Conservation (phyloP, 495 filamentous ascomycete species). For the Penicillium lividum region DNA sequence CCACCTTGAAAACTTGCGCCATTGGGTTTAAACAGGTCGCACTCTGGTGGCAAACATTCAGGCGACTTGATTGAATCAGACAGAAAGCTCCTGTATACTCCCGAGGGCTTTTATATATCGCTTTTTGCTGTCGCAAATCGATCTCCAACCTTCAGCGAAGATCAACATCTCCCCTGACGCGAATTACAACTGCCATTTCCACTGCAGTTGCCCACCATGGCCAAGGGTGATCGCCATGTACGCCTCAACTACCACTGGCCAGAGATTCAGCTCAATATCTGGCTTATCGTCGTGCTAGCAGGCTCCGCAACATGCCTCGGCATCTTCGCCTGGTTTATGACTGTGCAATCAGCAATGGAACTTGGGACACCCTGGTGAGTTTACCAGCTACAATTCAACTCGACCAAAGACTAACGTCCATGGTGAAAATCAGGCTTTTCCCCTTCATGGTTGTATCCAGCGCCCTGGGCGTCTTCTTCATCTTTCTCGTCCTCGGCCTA, state of each 20-base stretch:
- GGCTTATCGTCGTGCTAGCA: slow-evolving; percentile 85
- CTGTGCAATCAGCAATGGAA: slow-evolving; percentile 69
- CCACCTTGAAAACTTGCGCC: neutral
- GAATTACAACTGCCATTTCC: neutral
- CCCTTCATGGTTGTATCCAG: slow-evolving; percentile 82
- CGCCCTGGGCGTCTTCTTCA: slow-evolving; percentile 71
- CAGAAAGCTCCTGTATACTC: neutral
- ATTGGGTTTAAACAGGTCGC: neutral
- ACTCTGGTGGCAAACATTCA: neutral
- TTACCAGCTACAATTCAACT: slow-evolving; percentile 1
- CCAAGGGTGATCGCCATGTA: slow-evolving; percentile 22
- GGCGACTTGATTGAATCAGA: neutral
- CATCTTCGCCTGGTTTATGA: slow-evolving; percentile 82
- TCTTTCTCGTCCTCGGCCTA: slow-evolving; percentile 69
- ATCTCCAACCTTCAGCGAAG: neutral
- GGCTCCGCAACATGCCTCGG: slow-evolving; percentile 78
- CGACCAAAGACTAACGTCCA: neutral
- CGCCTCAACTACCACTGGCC: slow-evolving; percentile 90
- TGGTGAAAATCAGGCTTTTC: slow-evolving; percentile 69
- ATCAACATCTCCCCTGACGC: neutral
- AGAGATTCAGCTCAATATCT: slow-evolving; percentile 85
- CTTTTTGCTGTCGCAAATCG: neutral
- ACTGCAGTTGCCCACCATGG: slow-evolving; percentile 17
- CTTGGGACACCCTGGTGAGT: slow-evolving; percentile 81
- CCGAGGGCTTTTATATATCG: neutral